Base-by-base conservation (phyloP, 2,329 filamentous ascomycete species). In the Alternaria novae-zelandiae region DNA sequence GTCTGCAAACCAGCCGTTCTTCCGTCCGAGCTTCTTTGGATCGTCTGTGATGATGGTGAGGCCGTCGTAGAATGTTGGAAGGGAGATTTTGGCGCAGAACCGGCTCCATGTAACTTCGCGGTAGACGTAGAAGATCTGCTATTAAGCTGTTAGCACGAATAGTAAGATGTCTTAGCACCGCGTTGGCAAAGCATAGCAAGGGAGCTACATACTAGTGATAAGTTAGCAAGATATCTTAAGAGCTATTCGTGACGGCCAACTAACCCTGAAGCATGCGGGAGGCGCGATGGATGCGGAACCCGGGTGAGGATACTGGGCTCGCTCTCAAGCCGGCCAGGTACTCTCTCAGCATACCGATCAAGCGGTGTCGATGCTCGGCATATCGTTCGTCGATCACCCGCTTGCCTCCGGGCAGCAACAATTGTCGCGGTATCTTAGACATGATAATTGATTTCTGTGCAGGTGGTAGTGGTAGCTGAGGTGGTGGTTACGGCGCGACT, bases 191-290 rank as follows among this genome's bases (percentile, higher is more conserved):
- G 26, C 26, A 28, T 12, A 11, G 28, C 30, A 32, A 32, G 30
- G 30, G 30, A 32, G 30, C 30, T 32, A 32, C 30, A 32, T 32
- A 32, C 30, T 32, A 32, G 30, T 32, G 8, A 32, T 32, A 32
- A 32, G 30, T 32, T 32, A 32, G 30, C 30, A 32, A 32, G 30
- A 32, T 1, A 32, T 32, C 30, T 15, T 32, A 1, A 32, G 30
- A 32, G 30, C 30, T 32, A 32, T 32, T 32, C 30, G 30, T 32
- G 30, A 32, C 13, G 13, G 30, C 30, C 15, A 32, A 1, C 1
- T 32, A 2, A 32, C 30, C 13, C 81, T 28, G 49, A 4, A 51
- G 17, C 7, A 51, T 20, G 28, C 32, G 21, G 13, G 17, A 32
- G 21, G 49, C 49, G 9, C 49, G 49, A 20, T 51, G 49, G 13